Evolutionary conservation across 257 asterid species (phyloP).

Genomic region (Plantago major): DNA sequence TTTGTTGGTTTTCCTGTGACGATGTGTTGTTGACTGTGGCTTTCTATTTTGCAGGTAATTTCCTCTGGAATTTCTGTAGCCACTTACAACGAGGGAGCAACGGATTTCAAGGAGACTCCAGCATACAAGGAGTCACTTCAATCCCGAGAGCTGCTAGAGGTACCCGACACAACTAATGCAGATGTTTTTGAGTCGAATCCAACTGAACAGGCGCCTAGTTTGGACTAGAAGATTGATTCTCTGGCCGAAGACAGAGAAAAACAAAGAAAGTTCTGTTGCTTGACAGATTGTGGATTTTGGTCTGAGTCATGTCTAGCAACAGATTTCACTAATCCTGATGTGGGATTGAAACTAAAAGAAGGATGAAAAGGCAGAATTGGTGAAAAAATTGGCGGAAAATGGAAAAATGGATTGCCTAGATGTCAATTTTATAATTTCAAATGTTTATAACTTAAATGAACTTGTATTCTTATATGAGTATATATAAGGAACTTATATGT

Average conservation of each 20-base stretch:
- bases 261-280: conserved; percentile 7
- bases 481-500: too few species aligned
- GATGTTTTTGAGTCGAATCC: conserved; percentile 93
- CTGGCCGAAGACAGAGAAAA: background rate
- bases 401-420: too few species aligned
- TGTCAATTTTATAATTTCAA: too few species aligned
- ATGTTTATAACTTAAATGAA: too few species aligned
- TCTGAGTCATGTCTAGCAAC: too few species aligned
- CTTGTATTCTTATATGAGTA: too few species aligned
- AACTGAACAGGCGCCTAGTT: conserved; percentile 80
- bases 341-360: too few species aligned
- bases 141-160: conserved; percentile 72
- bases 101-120: conserved; percentile 87
- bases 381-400: too few species aligned
- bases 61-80: conserved; percentile 86
- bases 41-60: conserved; percentile 40
- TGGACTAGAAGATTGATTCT: conserved; percentile 43
- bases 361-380: too few species aligned
- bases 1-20: background rate
- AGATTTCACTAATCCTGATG: too few species aligned
- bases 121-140: conserved; percentile 80
- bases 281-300: too few species aligned
- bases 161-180: conserved; percentile 64
- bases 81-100: conserved; percentile 78
- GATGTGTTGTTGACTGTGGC: background rate